These are phyloP conservation scores for Zygoascus bituminiphila DNA, from an alignment of 805 yeast genomes.

Conservation along the genomic window DNA sequence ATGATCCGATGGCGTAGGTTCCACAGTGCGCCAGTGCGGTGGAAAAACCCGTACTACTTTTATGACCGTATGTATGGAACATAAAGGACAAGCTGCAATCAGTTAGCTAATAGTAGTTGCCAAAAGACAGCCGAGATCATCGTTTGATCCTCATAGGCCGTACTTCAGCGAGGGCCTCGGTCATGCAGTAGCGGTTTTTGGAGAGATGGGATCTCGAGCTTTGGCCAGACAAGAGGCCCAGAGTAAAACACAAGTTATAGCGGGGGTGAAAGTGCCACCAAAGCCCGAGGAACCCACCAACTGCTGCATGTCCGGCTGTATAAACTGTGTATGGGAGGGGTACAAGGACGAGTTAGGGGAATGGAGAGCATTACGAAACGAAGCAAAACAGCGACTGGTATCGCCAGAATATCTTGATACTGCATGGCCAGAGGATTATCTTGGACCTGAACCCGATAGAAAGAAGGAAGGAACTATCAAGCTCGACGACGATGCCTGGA, in stretches of 20 bases:
- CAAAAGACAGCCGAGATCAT: conserved; percentile 15
- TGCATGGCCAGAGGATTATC: conserved; percentile 56
- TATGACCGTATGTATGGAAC: conserved; percentile 19
- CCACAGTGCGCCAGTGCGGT: conserved; percentile 3
- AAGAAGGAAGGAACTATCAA: conserved; percentile 16
- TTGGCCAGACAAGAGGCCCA: conserved; percentile 27
- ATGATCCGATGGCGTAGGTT: background rate
- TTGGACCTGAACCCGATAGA: conserved; percentile 39
- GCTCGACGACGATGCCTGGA: conserved; percentile 39
- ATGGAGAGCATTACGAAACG: conserved; percentile 56
- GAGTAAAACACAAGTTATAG: conserved; percentile 31
- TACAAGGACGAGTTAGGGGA: conserved; percentile 80
- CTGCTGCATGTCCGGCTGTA: conserved; percentile 96
- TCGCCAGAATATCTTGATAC: conserved; percentile 29
- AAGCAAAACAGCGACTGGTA: conserved; percentile 49
- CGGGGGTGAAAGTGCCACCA: conserved; percentile 73
- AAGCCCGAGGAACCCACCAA: conserved; percentile 86
- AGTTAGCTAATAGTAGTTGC: conserved; percentile 7
- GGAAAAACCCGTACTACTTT: conserved; percentile 21
- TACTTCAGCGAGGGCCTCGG: conserved; percentile 14
- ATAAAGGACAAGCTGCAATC: background rate
- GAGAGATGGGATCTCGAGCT: conserved; percentile 28
- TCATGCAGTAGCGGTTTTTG: conserved; percentile 23
- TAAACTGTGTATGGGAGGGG: conserved; percentile 94
- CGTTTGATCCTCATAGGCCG: conserved; percentile 2